Evolutionary conservation across 768 basidiomycete genomes (phyloP).

Genomic region (Daedalea quercina): DNA sequence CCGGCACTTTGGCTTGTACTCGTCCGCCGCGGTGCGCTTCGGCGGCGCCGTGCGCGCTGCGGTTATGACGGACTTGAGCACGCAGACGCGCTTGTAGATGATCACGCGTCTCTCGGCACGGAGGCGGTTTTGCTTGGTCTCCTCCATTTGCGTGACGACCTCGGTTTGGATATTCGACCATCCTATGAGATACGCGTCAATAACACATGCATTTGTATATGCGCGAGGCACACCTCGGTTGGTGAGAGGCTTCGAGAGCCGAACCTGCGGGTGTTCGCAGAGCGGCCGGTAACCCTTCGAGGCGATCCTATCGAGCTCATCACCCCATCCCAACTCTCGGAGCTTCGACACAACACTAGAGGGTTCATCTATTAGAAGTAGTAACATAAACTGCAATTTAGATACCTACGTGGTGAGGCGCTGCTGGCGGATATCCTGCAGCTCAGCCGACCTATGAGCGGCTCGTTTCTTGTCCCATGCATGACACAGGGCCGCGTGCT

Average conservation of each 20-base stretch:
- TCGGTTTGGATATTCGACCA: conserved; percentile 3
- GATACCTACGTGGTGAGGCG: conserved; percentile 4
- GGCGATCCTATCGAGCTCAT: conserved; percentile 4
- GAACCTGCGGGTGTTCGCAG: background rate
- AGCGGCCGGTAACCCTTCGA: background rate
- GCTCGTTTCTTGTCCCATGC: background rate
- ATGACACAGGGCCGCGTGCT: background rate
- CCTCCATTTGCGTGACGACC: conserved; percentile 3
- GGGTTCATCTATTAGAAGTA: background rate
- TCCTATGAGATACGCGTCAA: background rate
- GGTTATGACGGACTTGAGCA: background rate
- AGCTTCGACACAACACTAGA: conserved; percentile 5
- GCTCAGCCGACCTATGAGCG: background rate
- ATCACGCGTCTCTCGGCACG: background rate
- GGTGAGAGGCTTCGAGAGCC: conserved; percentile 9
- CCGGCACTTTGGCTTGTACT: background rate
- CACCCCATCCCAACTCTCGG: conserved; percentile 6
- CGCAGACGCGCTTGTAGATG: background rate
- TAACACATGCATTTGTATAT: background rate
- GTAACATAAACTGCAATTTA: background rate
- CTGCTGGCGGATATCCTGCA: background rate
- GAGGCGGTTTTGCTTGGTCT: background rate
- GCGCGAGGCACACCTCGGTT: conserved; percentile 4
- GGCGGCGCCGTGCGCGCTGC: background rate
- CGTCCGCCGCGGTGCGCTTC: background rate